Conservation (phyloP, 2,329 filamentous ascomycete genomes). For the Diaporthe citri region DNA sequence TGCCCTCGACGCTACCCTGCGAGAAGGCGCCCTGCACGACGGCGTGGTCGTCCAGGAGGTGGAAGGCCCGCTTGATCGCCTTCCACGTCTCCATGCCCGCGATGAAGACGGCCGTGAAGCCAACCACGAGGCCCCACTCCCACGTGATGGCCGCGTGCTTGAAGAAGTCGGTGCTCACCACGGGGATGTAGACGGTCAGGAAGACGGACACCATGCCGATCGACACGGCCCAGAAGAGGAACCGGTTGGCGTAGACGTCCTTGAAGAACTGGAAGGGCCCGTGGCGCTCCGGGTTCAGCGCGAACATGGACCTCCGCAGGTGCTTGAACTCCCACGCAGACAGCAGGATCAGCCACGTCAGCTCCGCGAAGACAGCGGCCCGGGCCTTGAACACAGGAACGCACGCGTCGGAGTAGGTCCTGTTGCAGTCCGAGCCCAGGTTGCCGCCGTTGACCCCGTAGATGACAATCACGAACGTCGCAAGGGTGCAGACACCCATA, state of each 20-base stretch:
- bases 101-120: constrained; percentile 74
- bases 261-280: constrained; percentile 67
- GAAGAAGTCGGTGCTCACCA: constrained; percentile 78
- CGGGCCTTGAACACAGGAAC: constrained; percentile 75
- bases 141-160: constrained; percentile 78
- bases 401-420: constrained; percentile 67
- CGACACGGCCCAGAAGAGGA: constrained; percentile 77
- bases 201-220: constrained; percentile 73
- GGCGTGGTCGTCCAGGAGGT: constrained; percentile 64
- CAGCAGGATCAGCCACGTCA: constrained; percentile 81
- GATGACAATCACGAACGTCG: constrained; percentile 75
- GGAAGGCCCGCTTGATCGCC: constrained; percentile 70
- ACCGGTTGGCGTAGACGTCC: constrained; percentile 77
- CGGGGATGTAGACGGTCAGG: constrained; percentile 79
- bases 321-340: constrained; percentile 85
- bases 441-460: constrained; percentile 67
- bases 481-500: constrained; percentile 78
- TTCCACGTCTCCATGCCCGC: constrained; percentile 80
- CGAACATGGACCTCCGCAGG: constrained; percentile 78
- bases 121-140: constrained; percentile 80
- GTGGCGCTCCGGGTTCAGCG: constrained; percentile 67
- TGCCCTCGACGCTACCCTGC: constrained; percentile 61
- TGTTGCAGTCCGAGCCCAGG: constrained; percentile 75
- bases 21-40: constrained; percentile 64
- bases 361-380: constrained; percentile 78